Evolutionary conservation across 352 stramenopile genomes (phyloP).

Genomic region (Pythium biforme): DNA sequence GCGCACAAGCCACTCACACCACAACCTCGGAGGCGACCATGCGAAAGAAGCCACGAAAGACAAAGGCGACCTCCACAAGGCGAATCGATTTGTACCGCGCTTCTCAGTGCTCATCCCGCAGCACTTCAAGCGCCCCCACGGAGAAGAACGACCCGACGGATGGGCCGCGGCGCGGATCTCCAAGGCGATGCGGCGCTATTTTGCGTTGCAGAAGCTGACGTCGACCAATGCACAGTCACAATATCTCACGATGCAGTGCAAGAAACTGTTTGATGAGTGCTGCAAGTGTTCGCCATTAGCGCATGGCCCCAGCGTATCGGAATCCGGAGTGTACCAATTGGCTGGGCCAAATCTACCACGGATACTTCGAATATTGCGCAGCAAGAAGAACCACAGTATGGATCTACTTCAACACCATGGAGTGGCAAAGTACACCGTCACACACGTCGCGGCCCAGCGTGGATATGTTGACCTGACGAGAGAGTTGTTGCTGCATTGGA

Average conservation of each 20-base stretch:
- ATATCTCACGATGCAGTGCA: conserved; percentile 57
- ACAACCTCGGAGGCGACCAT: not conserved
- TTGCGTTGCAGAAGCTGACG: conserved; percentile 45
- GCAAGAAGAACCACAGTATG: conserved; percentile 51
- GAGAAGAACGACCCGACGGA: conserved; percentile 40
- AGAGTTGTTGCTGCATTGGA: conserved; percentile 64
- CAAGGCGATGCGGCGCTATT: conserved; percentile 54
- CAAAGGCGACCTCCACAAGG: conserved; percentile 9
- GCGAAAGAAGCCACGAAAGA: not conserved
- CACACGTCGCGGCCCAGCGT: conserved; percentile 64
- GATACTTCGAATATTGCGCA: conserved; percentile 57
- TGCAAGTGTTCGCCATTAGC: conserved; percentile 60
- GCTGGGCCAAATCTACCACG: conserved; percentile 62
- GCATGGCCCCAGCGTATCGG: conserved; percentile 45
- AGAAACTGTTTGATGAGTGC: conserved; percentile 76
- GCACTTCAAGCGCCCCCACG: conserved; percentile 31
- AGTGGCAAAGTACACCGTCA: conserved; percentile 57
- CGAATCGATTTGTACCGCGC: conserved; percentile 14
- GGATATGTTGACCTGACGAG: conserved; percentile 64
- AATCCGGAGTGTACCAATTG: conserved; percentile 63
- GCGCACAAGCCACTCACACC: conserved; percentile 2
- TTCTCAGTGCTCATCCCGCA: conserved; percentile 40
- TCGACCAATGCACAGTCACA: conserved; percentile 37
- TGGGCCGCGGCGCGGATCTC: conserved; percentile 61
- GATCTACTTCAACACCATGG: conserved; percentile 68